Percentiles rank a stretch among this genome's conserved stretches.
phyloP scores from a whole-genome alignment of 306 rosid species.

The Vigna unguiculata region DNA sequence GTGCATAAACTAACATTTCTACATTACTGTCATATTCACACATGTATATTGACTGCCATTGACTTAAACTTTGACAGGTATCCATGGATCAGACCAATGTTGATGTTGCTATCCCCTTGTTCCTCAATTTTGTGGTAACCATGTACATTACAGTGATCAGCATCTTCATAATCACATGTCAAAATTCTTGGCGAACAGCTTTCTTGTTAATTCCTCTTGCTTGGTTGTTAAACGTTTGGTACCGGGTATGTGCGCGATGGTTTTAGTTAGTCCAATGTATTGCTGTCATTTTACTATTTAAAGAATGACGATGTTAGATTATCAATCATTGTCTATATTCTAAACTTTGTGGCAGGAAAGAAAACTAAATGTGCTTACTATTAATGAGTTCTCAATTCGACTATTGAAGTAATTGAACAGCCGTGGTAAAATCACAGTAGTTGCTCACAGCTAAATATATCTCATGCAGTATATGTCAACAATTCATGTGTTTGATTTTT shows the following conservation, averaged over 20 bases:
- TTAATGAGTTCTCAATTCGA: not conserved
- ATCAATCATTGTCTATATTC: conserved; percentile 25
- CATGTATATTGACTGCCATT: not conserved
- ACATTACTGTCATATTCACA: not conserved
- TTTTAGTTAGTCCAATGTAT: conserved; percentile 4
- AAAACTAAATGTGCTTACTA: not conserved
- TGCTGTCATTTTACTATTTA: not conserved
- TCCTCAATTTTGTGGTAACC: conserved; percentile 57
- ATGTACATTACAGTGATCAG: conserved; percentile 81
- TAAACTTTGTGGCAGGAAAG: conserved; percentile 8
- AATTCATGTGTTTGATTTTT: not conserved
- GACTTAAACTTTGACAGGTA: conserved; percentile 58
- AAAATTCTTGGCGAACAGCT: conserved; percentile 92
- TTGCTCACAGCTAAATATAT: conserved; percentile 7
- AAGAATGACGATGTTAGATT: not conserved
- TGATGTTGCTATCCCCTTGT: conserved; percentile 76
- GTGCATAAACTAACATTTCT: too few relatives aligned
- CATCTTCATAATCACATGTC: conserved; percentile 73
- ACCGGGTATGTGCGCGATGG: conserved; percentile 71
- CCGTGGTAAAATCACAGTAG: not conserved
- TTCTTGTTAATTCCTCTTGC: conserved; percentile 84
- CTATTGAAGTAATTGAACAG: not conserved
- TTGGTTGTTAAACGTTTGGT: conserved; percentile 95
- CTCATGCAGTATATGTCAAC: conserved; percentile 30
- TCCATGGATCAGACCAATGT: conserved; percentile 94